A percentile compares a stretch with the other conserved stretches of the same genome.
Evolutionary conservation across 2,329 filamentous ascomycete species (phyloP).

Genomic region (Aureobasidium subglaciale): DNA sequence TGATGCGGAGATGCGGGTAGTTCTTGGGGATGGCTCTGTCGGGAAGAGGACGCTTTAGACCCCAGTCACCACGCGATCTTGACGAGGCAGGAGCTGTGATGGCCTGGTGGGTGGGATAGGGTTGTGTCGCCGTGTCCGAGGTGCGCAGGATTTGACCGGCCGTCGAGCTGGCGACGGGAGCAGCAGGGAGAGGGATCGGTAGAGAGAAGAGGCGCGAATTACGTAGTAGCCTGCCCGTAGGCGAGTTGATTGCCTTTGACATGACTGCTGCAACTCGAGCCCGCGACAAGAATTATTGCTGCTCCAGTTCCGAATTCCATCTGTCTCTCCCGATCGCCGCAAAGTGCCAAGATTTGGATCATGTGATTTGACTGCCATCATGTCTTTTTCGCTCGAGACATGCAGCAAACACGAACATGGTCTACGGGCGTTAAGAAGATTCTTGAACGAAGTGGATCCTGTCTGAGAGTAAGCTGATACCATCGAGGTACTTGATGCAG

Average conservation of each 20-base stretch:
- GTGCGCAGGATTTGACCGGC: conserved; percentile 43
- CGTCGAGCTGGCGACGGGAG: conserved; percentile 40
- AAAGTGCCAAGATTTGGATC: conserved; percentile 3
- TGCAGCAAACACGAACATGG: background rate
- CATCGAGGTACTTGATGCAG: too few species aligned
- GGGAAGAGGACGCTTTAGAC: conserved; percentile 78
- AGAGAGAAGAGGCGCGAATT: conserved; percentile 86
- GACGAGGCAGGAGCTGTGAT: conserved; percentile 71
- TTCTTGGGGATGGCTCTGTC: conserved; percentile 62
- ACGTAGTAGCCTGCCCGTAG: conserved; percentile 65
- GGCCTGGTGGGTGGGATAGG: conserved; percentile 74
- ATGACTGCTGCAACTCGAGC: conserved; percentile 18
- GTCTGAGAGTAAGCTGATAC: too few species aligned
- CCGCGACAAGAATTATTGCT: too few species aligned
- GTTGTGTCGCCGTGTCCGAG: conserved; percentile 65
- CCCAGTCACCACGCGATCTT: conserved; percentile 78
- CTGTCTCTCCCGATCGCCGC: conserved; percentile 4
- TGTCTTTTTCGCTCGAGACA: background rate
- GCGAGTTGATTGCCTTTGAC: conserved; percentile 42
- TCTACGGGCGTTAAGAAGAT: too few species aligned
- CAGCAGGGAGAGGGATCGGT: conserved; percentile 64
- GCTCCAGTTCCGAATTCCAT: background rate
- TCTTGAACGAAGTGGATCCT: too few species aligned
- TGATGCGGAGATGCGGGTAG: conserved; percentile 69
- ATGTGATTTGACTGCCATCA: background rate